phyloP scores from a whole-genome alignment of 1,139 yeast species.

The Sugiyamaella sp. region DNA sequence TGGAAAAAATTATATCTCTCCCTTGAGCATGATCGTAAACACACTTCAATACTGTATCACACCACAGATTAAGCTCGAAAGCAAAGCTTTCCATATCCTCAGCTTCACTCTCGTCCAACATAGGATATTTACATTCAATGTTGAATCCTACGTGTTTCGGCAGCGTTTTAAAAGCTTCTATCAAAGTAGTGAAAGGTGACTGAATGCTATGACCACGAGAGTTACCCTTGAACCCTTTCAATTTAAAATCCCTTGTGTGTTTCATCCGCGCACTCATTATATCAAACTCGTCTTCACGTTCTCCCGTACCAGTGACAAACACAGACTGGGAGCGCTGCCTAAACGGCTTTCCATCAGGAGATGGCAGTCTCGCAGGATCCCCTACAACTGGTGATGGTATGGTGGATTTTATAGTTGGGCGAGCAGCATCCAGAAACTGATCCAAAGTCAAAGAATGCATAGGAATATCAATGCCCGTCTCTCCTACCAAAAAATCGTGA shows the following conservation, averaged over 20 bases:
- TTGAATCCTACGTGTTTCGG: slow-evolving; percentile 90
- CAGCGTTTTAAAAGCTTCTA: slow-evolving; percentile 77
- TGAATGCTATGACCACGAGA: slow-evolving; percentile 89
- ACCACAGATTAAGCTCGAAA: slow-evolving; percentile 82
- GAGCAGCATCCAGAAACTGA: slow-evolving; percentile 65
- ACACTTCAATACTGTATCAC: slow-evolving; percentile 71
- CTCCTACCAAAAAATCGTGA: slow-evolving; percentile 94
- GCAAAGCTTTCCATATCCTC: slow-evolving; percentile 89
- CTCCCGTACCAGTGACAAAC: slow-evolving; percentile 31
- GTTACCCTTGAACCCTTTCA: slow-evolving; percentile 88
- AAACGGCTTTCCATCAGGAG: slow-evolving; percentile 24
- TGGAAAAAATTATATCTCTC: slow-evolving; percentile 86
- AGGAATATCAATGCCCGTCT: slow-evolving; percentile 94
- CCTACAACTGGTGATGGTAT: slow-evolving; percentile 12
- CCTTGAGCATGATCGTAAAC: slow-evolving; percentile 81
- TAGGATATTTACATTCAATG: slow-evolving; percentile 93
- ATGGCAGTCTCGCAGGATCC: slow-evolving; percentile 20
- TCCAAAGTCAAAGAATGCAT: slow-evolving; percentile 92
- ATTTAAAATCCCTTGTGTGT: slow-evolving; percentile 84
- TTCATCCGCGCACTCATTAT: slow-evolving; percentile 68
- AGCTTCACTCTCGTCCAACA: slow-evolving; percentile 88
- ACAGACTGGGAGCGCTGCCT: slow-evolving; percentile 38
- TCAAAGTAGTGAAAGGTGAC: slow-evolving; percentile 85
- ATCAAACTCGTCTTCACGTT: slow-evolving; percentile 34
- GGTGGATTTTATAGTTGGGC: slow-evolving; percentile 8